Evolutionary conservation across 768 basidiomycete genomes (phyloP).

Genomic region (Sporobolomyces phaffii): DNA sequence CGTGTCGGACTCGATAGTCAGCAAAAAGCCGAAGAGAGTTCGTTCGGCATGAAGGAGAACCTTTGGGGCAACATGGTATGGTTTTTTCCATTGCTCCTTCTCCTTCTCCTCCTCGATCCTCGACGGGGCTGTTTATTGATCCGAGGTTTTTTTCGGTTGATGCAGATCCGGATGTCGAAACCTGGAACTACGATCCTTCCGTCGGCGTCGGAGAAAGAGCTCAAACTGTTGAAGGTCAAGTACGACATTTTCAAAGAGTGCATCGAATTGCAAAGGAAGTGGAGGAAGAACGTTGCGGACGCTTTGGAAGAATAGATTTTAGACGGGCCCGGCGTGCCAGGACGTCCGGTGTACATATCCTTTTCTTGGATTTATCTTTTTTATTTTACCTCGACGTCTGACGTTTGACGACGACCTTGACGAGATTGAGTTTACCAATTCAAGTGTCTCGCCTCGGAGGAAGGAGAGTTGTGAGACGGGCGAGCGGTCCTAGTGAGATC

Average conservation of each 20-base stretch:
- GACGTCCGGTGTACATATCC: too few species aligned
- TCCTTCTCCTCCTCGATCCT: not conserved
- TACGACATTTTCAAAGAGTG: slow-evolving; percentile 86
- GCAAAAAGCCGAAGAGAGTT: slow-evolving; percentile 45
- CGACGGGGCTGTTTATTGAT: too few species aligned
- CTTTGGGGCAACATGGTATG: slow-evolving; percentile 90
- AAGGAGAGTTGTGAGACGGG: too few species aligned
- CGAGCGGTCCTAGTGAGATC: too few species aligned
- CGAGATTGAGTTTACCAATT: too few species aligned
- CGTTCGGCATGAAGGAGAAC: slow-evolving; percentile 56
- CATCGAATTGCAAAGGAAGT: slow-evolving; percentile 80
- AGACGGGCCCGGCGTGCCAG: too few species aligned
- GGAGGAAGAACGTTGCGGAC: slow-evolving; percentile 69
- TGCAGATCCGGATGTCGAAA: slow-evolving; percentile 84
- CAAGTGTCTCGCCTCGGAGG: too few species aligned
- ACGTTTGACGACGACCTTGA: too few species aligned
- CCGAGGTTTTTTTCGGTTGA: too few species aligned
- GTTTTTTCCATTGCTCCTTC: not conserved
- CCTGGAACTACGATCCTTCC: slow-evolving; percentile 67
- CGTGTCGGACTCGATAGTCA: slow-evolving; percentile 49
- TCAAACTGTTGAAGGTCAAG: slow-evolving; percentile 76
- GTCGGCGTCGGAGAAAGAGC: slow-evolving; percentile 58
- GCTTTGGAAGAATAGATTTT: slow-evolving; percentile 42
- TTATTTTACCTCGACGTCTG: too few species aligned
- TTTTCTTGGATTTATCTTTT: too few species aligned